Base-by-base conservation (phyloP, 176 grass and related monocot species). In the Oryza longistaminata region DNA sequence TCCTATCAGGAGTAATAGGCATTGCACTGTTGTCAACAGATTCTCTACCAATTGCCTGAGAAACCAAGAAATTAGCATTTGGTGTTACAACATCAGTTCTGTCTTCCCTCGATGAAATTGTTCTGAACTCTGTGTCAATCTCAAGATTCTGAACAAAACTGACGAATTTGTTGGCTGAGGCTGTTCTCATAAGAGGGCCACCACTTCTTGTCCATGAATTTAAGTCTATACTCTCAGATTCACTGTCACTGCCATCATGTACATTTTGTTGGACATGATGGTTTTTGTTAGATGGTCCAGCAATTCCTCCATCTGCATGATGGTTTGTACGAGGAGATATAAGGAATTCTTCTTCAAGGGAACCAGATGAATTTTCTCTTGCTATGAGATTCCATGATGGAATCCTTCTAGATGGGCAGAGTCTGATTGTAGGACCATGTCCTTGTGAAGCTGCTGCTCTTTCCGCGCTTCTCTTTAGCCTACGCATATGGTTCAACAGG, bases 301-400 rank as follows among this genome's bases (percentile, higher is more conserved):
- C 60, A 60, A 65, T 70, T 49, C 82, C 89, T 83, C 75, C 89
- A 87, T 76, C 66, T 53, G 71, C 82, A 80, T 90, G 87, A 82
- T 83, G 82, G 65, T 73, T 82, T 67, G 82, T 72, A 81, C 7
- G 39, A 39, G 89, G 81, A 76, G 85, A 88, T 34, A 78, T 34
- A 43, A 93, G 82, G 26, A 88, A 58, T 43, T 98, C 96, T 7
- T 98, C 96, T 9, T 98, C 93, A 58, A 98, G 90, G 75, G 91
- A 95, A 21, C 93, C 96, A 33, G 96, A 71, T 68, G 93, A 98
- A 83, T 98, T 98, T 77, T 98, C 96, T 79, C 96, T 93, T 80
- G 96, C 96, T 88, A 98, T 95, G 76, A 92, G 87, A 86, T 98
- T 98, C 96, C 96, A 98, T 64, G 96, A 98, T 5, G 93, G 96